phyloP scores from a whole-genome alignment of 1,284 basidiomycete genomes.

The Rhizoctonia solani region DNA sequence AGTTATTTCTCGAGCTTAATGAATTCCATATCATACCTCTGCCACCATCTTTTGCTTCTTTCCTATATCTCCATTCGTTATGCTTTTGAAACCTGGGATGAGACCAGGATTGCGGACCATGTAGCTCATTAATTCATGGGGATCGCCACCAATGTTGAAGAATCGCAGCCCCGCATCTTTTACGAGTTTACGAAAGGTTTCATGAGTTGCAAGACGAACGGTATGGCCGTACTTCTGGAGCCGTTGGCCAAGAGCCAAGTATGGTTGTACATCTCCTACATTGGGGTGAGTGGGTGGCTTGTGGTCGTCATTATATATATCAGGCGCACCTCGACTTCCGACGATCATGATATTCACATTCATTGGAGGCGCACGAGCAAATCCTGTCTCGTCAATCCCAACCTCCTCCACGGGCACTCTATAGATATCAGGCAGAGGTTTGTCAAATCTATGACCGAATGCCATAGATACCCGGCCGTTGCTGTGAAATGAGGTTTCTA shows the following conservation, averaged over 20 bases:
- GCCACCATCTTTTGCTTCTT: constrained; percentile 54
- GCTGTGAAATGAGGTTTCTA: too few relatives aligned
- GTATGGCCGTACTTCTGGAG: constrained; percentile 60
- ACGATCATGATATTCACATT: constrained; percentile 69
- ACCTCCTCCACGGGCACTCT: too few relatives aligned
- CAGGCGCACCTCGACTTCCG: constrained; percentile 62
- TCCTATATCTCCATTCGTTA: constrained; percentile 55
- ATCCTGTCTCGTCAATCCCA: too few relatives aligned
- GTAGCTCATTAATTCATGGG: constrained; percentile 62
- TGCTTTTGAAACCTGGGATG: constrained; percentile 54
- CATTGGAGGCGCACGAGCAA: constrained; percentile 53
- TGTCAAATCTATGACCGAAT: too few relatives aligned
- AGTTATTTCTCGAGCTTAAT: constrained; percentile 38
- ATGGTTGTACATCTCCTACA: constrained; percentile 67
- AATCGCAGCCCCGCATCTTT: constrained; percentile 57
- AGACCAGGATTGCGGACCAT: constrained; percentile 62
- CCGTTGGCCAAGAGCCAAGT: constrained; percentile 63
- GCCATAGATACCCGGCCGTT: too few relatives aligned
- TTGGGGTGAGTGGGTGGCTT: neutral
- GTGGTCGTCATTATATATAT: constrained; percentile 36
- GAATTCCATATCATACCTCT: constrained; percentile 44
- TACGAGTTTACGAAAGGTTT: constrained; percentile 63
- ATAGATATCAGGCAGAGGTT: too few relatives aligned
- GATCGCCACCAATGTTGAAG: constrained; percentile 61
- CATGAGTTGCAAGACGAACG: constrained; percentile 68